A percentile compares a stretch with the other conserved stretches of the same genome.
Evolutionary conservation across 2,329 filamentous ascomycete genomes (phyloP).

Genomic region (Capronia epimyces): DNA sequence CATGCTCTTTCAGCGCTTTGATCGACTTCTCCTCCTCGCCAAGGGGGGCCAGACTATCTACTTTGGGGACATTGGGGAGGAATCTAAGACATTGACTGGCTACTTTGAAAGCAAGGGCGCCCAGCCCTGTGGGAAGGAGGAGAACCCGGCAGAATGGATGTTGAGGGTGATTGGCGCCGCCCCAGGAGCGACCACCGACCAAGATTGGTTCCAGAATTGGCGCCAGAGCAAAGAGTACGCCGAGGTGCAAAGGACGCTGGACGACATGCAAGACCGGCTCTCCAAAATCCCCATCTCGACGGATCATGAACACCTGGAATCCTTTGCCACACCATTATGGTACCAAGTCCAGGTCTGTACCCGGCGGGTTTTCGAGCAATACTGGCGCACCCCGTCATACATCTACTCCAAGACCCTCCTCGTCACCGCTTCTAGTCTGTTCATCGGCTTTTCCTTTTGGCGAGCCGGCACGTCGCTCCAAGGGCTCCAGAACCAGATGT

Average conservation of each 20-base stretch:
- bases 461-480: conserved; percentile 68
- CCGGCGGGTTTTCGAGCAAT: conserved; percentile 76
- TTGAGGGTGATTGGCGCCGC: conserved; percentile 47
- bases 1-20: conserved; percentile 53
- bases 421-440: conserved; percentile 68
- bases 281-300: neutral
- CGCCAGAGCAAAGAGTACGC: conserved; percentile 52
- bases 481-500: conserved; percentile 85
- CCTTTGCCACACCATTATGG: conserved; percentile 67
- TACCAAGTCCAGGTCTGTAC: conserved; percentile 63
- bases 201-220: conserved; percentile 61
- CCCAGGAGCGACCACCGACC: conserved; percentile 53
- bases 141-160: conserved; percentile 65
- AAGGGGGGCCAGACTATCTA: conserved; percentile 74
- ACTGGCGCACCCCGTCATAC: conserved; percentile 78
- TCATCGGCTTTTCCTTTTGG: conserved; percentile 77
- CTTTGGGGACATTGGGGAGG: conserved; percentile 71
- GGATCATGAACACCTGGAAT: neutral
- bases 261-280: neutral
- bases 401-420: conserved; percentile 76
- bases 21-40: conserved; percentile 70
- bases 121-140: conserved; percentile 56
- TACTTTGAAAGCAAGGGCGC: conserved; percentile 74
- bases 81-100: conserved; percentile 51
- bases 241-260: conserved; percentile 51